Evolutionary conservation across 2,329 filamentous ascomycete species (phyloP).

Genomic region (Fusarium decemcellulare): DNA sequence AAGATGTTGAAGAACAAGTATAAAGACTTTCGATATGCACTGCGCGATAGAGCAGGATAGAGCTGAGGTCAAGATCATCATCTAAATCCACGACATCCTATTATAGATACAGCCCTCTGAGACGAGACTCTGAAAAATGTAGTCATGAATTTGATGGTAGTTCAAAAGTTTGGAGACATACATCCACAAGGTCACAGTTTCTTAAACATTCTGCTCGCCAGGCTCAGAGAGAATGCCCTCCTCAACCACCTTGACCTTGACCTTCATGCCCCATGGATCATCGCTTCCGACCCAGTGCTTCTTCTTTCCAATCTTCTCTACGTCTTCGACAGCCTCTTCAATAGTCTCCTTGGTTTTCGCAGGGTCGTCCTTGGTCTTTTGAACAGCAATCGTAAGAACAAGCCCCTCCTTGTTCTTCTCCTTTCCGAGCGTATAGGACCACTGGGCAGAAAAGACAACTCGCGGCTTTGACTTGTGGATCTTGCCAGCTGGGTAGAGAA

Average conservation of each 20-base stretch:
- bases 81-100: too few species aligned
- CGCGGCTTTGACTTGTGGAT: constrained; percentile 56
- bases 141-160: too few species aligned
- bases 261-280: constrained; percentile 56
- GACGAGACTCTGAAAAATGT: too few species aligned
- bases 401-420: constrained; percentile 57
- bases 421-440: constrained; percentile 58
- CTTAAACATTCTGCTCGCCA: background rate
- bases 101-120: too few species aligned
- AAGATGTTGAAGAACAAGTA: too few species aligned
- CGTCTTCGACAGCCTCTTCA: constrained; percentile 55
- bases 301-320: constrained; percentile 72
- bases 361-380: constrained; percentile 53
- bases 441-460: constrained; percentile 57
- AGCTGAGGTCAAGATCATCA: too few species aligned
- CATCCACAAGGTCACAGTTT: background rate
- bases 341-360: constrained; percentile 58
- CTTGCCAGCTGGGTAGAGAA: constrained; percentile 73
- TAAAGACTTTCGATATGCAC: too few species aligned
- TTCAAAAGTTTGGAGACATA: background rate
- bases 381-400: constrained; percentile 59
- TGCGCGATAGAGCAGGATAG: too few species aligned
- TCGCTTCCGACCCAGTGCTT: constrained; percentile 65
- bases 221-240: constrained; percentile 47
- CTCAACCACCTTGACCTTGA: constrained; percentile 52